phyloP scores from a whole-genome alignment of 1,284 basidiomycete species.

The Hypsizygus ulmarius region DNA sequence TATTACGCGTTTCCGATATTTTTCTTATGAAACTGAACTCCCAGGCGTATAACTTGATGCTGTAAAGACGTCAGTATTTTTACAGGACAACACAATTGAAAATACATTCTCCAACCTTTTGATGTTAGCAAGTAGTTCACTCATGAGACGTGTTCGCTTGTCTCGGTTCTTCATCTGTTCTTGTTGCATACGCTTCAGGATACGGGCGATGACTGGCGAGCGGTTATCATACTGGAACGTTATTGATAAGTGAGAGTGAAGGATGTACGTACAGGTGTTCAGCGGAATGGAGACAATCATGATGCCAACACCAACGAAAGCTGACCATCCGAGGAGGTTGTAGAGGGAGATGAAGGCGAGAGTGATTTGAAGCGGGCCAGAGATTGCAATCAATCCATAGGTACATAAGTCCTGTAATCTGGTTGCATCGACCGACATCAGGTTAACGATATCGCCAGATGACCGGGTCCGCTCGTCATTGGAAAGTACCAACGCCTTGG shows the following conservation, averaged over 20 bases:
- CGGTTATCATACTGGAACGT: not conserved
- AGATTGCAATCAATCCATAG: constrained; percentile 71
- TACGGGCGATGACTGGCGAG: constrained; percentile 58
- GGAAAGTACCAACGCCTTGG: constrained; percentile 83
- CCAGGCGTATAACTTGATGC: constrained; percentile 84
- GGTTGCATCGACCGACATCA: constrained; percentile 87
- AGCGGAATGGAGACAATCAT: constrained; percentile 84
- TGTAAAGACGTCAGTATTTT: constrained; percentile 22
- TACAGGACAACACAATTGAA: not conserved
- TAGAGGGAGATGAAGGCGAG: constrained; percentile 91
- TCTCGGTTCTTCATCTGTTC: constrained; percentile 92
- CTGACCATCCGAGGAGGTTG: constrained; percentile 86
- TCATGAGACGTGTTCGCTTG: constrained; percentile 74
- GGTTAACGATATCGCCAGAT: constrained; percentile 91
- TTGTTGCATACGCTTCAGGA: constrained; percentile 80
- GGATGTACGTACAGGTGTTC: constrained; percentile 53
- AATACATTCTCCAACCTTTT: constrained; percentile 54
- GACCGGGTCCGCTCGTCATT: constrained; percentile 80
- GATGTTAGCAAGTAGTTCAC: constrained; percentile 85
- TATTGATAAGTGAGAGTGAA: not conserved
- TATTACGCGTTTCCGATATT: constrained; percentile 78
- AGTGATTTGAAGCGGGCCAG: constrained; percentile 76
- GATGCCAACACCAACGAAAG: constrained; percentile 89
- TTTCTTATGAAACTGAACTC: constrained; percentile 83
- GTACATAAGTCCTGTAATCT: constrained; percentile 86